A percentile compares a stretch with the other conserved stretches of the same genome.
Evolutionary conservation across 1,284 basidiomycete species (phyloP).

Genomic region (Heterobasidion irregulare): DNA sequence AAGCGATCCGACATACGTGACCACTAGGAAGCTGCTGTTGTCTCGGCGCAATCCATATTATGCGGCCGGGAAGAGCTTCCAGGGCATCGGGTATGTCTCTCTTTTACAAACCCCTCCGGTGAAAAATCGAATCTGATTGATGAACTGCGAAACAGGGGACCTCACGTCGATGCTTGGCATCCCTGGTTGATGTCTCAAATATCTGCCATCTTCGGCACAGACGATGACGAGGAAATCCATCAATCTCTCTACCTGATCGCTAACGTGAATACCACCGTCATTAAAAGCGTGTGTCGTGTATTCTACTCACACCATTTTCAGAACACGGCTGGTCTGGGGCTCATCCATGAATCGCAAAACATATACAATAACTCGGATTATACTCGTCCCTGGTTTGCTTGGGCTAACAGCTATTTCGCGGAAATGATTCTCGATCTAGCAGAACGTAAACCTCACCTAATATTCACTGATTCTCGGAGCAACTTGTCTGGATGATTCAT

Average conservation of each 20-base stretch:
- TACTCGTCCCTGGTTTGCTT: constrained; percentile 77
- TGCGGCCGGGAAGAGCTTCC: constrained; percentile 53
- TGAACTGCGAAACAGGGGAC: constrained; percentile 37
- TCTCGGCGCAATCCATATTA: constrained; percentile 66
- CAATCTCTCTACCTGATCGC: constrained; percentile 47
- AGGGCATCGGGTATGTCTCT: constrained; percentile 46
- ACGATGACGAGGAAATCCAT: constrained; percentile 62
- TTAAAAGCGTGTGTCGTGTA: not conserved
- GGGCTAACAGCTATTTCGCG: constrained; percentile 75
- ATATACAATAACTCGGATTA: constrained; percentile 53
- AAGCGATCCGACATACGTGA: constrained; percentile 45
- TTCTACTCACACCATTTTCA: constrained; percentile 14
- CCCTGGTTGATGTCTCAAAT: constrained; percentile 81
- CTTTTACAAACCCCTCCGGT: constrained; percentile 10
- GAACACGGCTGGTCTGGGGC: constrained; percentile 67
- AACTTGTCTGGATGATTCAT: not conserved
- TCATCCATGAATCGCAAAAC: constrained; percentile 69
- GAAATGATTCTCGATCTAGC: constrained; percentile 76
- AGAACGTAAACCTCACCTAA: constrained; percentile 59
- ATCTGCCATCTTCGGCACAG: constrained; percentile 63
- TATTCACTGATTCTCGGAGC: constrained; percentile 40
- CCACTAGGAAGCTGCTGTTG: constrained; percentile 52
- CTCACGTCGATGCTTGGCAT: constrained; percentile 64
- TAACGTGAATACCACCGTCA: constrained; percentile 33
- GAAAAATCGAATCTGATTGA: not conserved